Evolutionary conservation across 2,329 filamentous ascomycete species (phyloP), one percentile per base, ranked within the genome.

Genomic region (Clathrospora elynae): DNA sequence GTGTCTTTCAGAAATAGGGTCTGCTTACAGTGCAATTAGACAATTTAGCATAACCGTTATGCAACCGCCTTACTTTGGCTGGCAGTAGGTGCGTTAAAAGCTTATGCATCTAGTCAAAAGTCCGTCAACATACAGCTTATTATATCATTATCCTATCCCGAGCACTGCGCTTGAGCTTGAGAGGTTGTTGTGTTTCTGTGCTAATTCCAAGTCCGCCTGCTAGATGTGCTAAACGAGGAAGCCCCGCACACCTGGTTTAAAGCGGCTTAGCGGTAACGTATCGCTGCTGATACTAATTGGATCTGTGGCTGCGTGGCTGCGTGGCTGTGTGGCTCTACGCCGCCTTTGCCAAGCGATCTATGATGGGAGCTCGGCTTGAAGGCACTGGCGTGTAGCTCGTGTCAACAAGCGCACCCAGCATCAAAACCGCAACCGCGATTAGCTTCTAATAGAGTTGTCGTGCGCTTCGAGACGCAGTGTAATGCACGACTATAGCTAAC

Each of bases 191-290:
- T 46, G 38, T 34, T 46, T 43, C 37, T 40, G 32, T 43, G 38
- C 29, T 46, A 43, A 39, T 40, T 36, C 47, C 18, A 42, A 38
- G 40, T 45, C 40, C 36, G 33, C 41, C 36, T 45, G 46, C 46
- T 49, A 45, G 41, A 45, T 37, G 32, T 45, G 32, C 40, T 17
- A 49, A 35, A 36, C 34, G 24, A 37, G 36, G 35, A 41, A 20
- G 36, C 33, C 33, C 31, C 38, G 35, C 34, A 38, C 38, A 35
- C 38, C 39, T 38, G 42, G 44, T 34, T 39, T 38, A 47, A 40
- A 32, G 36, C 11, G 33, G 36, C 26, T 32, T 25, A 40, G 36
- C 28, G 23, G 28, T 33, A 41, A 48, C 17, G 35, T 38, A 48
- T 32, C 30, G 24, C 28, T 39, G 35, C 39, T 43, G 23, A 48